Percentiles rank a stretch among this genome's conserved stretches.
Conservation (phyloP, 2,329 filamentous ascomycete genomes). For the Cryphonectria parasitica region DNA sequence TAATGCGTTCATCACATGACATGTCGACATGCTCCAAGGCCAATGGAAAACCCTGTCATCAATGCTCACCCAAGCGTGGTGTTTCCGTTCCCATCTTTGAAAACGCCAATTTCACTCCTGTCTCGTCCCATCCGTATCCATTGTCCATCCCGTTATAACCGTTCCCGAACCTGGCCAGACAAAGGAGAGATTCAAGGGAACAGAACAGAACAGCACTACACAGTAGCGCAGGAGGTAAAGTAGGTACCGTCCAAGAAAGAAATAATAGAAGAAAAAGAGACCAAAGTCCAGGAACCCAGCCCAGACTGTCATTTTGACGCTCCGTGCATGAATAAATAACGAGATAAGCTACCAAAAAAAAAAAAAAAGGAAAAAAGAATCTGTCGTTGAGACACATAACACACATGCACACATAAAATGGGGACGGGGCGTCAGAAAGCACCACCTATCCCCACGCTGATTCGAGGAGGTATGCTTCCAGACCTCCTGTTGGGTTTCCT, state of each 20-base stretch:
- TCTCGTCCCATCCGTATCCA: neutral
- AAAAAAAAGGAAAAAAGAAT: neutral
- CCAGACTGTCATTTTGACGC: neutral
- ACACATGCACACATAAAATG: slow-evolving; percentile 1
- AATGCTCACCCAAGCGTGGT: neutral
- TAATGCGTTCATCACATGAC: neutral
- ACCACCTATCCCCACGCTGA: slow-evolving; percentile 20
- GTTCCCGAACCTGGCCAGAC: neutral
- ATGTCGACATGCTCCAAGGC: neutral
- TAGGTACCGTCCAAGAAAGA: neutral
- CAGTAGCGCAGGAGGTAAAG: neutral
- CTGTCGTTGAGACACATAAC: slow-evolving; percentile 3
- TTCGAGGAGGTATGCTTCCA: slow-evolving; percentile 20
- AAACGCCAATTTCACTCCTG: neutral
- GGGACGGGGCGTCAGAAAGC: neutral
- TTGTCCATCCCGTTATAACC: neutral
- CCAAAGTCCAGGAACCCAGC: neutral
- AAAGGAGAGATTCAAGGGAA: neutral
- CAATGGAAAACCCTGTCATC: neutral
- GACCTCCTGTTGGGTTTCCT: slow-evolving; percentile 31
- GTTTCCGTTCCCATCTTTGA: neutral
- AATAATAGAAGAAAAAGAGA: neutral
- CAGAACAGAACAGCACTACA: neutral
- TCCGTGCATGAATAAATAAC: too few relatives aligned
- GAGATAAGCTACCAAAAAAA: too few relatives aligned